Evolutionary conservation across 345 rosid species (phyloP).

Genomic region (Acer yangbiense): DNA sequence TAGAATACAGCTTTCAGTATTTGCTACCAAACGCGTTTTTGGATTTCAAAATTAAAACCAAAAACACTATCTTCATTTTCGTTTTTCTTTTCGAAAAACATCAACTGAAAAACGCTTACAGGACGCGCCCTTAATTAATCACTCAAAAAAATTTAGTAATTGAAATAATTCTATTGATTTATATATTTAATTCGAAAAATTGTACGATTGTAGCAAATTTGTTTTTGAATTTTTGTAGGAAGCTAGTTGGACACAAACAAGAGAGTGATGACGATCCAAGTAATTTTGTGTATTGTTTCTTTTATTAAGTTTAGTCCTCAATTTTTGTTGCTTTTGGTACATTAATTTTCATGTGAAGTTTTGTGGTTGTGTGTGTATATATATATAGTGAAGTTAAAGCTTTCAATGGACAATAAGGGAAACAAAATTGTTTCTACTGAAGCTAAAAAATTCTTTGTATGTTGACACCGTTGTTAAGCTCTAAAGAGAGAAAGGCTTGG

Average conservation of each 20-base stretch:
- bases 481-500: not conserved
- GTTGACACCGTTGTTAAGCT: constrained; percentile 19
- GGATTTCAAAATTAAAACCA: too few species aligned
- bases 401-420: constrained; percentile 11
- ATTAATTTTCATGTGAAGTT: too few species aligned
- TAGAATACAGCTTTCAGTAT: too few species aligned
- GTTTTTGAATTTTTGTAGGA: constrained; percentile 30
- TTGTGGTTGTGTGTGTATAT: not conserved
- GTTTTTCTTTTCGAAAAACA: too few species aligned
- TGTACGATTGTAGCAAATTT: not conserved
- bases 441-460: constrained; percentile 25
- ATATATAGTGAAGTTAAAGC: not conserved
- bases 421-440: constrained; percentile 14
- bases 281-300: constrained; percentile 11
- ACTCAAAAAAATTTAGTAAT: not conserved
- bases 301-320: not conserved
- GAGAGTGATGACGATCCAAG: constrained; percentile 67
- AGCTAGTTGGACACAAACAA: constrained; percentile 62
- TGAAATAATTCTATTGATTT: not conserved
- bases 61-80: too few species aligned
- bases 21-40: too few species aligned
- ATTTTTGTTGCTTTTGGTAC: not conserved
- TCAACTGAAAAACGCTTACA: too few species aligned
- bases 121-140: too few species aligned
- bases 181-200: not conserved